phyloP scores from a whole-genome alignment of 345 rosid genomes.

The Erucastrum elatum region DNA sequence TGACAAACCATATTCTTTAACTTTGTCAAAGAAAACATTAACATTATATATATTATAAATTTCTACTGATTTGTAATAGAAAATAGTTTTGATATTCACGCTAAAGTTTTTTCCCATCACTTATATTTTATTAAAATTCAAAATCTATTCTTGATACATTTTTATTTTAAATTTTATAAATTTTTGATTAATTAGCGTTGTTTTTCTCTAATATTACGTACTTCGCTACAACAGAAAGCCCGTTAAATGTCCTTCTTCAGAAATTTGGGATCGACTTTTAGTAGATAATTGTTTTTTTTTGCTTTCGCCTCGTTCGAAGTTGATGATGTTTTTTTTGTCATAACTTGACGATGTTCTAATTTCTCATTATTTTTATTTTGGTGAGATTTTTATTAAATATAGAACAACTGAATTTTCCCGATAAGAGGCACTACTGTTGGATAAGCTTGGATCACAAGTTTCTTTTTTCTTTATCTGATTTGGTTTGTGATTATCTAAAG shows the following conservation, averaged over 20 bases:
- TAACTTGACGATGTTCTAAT: background rate
- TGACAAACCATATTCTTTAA: background rate
- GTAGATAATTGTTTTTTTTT: background rate
- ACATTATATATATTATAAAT: background rate
- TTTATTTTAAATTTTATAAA: too few relatives aligned
- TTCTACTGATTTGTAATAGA: background rate
- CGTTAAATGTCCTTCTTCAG: background rate
- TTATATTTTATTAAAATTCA: too few relatives aligned
- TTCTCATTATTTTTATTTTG: too few relatives aligned
- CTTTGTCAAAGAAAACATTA: background rate
- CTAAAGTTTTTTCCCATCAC: background rate
- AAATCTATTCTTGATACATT: too few relatives aligned
- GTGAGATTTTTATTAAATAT: background rate
- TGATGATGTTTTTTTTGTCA: too few relatives aligned
- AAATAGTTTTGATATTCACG: background rate
- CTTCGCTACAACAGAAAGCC: background rate
- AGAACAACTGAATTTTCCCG: background rate
- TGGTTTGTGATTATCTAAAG: too few relatives aligned
- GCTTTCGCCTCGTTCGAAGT: background rate
- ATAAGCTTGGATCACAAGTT: too few relatives aligned
- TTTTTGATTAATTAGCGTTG: background rate
- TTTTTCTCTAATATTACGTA: background rate
- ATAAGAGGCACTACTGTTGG: background rate
- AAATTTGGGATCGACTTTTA: background rate
- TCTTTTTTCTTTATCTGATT: too few relatives aligned